These are phyloP conservation scores for Beauveria bassiana DNA, from an alignment of 2,329 filamentous ascomycete species.

Conservation along the genomic window DNA sequence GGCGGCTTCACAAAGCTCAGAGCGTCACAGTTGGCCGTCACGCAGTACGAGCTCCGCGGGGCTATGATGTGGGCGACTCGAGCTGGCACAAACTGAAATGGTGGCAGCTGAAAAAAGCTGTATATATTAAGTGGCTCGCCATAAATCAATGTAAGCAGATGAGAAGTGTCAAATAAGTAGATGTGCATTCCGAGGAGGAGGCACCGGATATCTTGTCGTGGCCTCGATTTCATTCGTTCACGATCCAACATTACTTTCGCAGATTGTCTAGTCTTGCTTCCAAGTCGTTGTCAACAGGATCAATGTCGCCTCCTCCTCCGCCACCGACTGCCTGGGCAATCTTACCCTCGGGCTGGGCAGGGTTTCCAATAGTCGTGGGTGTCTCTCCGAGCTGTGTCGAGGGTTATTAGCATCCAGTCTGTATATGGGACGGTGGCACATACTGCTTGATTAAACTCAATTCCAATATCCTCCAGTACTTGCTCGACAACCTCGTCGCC, in stretches of 20 bases:
- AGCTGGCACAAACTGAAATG: too few relatives aligned
- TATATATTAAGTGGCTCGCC: constrained; percentile 5
- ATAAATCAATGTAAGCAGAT: neutral
- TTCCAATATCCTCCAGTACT: constrained; percentile 91
- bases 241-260: constrained; percentile 39
- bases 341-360: constrained; percentile 62
- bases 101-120: neutral
- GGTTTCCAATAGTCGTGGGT: constrained; percentile 72
- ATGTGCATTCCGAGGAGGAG: neutral
- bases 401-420: constrained; percentile 22
- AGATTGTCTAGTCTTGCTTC: constrained; percentile 90
- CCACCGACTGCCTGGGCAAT: constrained; percentile 82
- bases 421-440: constrained; percentile 28
- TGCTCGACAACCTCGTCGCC: constrained; percentile 96
- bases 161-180: neutral
- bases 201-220: neutral
- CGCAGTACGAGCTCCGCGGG: too few relatives aligned
- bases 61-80: too few relatives aligned
- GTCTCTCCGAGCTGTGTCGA: constrained; percentile 74
- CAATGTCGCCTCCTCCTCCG: constrained; percentile 46
- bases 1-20: too few relatives aligned
- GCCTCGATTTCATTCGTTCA: neutral
- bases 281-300: constrained; percentile 79
- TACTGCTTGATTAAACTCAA: constrained; percentile 85
- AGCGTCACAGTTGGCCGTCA: too few relatives aligned